A percentile compares a stretch with the other conserved stretches of the same genome.
Evolutionary conservation across 2,329 filamentous ascomycete species (phyloP).

Genomic region (Aspergillus transmontanensis): DNA sequence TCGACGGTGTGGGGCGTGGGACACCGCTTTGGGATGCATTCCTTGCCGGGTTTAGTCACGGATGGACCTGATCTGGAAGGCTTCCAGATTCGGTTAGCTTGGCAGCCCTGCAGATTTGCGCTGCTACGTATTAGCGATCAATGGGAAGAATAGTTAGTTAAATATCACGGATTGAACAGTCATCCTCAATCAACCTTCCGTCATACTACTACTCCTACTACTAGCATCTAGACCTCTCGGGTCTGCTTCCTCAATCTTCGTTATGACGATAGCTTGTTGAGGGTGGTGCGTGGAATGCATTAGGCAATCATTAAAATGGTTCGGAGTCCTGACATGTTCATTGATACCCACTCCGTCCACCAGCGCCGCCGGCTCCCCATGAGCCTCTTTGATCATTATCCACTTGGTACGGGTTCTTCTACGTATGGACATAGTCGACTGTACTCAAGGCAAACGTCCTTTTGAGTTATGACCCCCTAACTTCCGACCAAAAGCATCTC

Average conservation of each 20-base stretch:
- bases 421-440: background rate
- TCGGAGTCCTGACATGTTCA: background rate
- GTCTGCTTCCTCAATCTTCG: background rate
- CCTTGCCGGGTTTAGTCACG: constrained; percentile 2
- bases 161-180: background rate
- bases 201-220: background rate
- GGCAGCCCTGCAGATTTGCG: background rate
- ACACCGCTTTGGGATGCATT: background rate
- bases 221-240: too few species aligned
- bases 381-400: background rate
- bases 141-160: background rate
- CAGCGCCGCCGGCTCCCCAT: background rate
- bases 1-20: background rate
- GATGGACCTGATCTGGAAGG: constrained; percentile 4
- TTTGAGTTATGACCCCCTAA: background rate
- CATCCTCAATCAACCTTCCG: background rate
- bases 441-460: background rate
- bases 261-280: background rate
- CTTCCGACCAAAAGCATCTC: background rate
- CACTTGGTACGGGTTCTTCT: background rate
- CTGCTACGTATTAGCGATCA: background rate
- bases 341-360: background rate
- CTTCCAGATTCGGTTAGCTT: constrained; percentile 2
- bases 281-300: background rate
- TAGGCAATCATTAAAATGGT: background rate